phyloP scores from a whole-genome alignment of 208 protist species.

The Leishmania major region DNA sequence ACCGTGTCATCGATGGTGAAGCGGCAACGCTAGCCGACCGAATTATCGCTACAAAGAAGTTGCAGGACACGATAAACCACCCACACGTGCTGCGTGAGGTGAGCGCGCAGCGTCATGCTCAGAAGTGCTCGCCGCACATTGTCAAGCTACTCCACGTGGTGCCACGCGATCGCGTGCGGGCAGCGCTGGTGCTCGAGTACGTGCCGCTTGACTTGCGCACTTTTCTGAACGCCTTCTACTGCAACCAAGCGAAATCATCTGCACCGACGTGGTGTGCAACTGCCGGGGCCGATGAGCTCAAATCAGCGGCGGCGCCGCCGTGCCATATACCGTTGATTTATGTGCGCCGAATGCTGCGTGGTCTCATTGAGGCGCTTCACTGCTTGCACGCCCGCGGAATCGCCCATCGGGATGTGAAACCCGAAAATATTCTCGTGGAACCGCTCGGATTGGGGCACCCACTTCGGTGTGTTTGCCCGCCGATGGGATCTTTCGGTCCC shows the following conservation, averaged over 20 bases:
- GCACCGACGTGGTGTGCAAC: conserved; percentile 13
- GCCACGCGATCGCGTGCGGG: conserved; percentile 25
- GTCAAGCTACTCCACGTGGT: conserved; percentile 38
- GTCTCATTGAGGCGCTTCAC: conserved; percentile 43
- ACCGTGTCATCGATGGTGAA: conserved; percentile 36
- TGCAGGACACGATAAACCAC: conserved; percentile 39
- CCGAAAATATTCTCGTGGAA: conserved; percentile 67
- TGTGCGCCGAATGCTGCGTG: conserved; percentile 28
- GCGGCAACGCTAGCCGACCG: conserved; percentile 14
- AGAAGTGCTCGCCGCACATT: conserved; percentile 28
- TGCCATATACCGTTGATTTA: conserved; percentile 31
- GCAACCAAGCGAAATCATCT: conserved; percentile 17
- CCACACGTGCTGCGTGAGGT: conserved; percentile 38
- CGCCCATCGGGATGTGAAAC: conserved; percentile 59
- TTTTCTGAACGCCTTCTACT: conserved; percentile 46
- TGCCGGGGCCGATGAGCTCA: background rate
- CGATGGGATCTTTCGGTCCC: background rate
- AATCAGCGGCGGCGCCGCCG: background rate
- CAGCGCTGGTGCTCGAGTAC: conserved; percentile 44
- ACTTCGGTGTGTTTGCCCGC: conserved; percentile 34
- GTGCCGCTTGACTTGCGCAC: conserved; percentile 39
- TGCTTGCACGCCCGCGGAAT: conserved; percentile 60
- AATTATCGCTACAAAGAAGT: conserved; percentile 37
- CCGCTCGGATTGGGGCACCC: conserved; percentile 35
- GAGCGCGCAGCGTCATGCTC: conserved; percentile 31